Conservation (phyloP, 306 rosid genomes). For the Castanopsis chinensis region DNA sequence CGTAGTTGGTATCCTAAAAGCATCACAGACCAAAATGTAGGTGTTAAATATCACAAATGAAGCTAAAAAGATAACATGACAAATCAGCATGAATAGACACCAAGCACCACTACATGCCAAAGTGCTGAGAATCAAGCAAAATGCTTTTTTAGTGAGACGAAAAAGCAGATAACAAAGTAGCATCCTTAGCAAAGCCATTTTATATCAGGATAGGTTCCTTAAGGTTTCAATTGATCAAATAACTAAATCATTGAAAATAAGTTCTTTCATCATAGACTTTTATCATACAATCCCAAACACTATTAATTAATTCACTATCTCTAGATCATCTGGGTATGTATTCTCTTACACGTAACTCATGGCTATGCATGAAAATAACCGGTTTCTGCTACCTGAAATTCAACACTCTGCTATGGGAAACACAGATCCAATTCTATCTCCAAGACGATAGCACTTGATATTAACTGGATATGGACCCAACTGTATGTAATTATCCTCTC, state of each 20-base stretch:
- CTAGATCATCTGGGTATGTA: slow-evolving; percentile 12
- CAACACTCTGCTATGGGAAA: slow-evolving; percentile 76
- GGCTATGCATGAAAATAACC: neutral
- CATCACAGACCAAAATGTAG: neutral
- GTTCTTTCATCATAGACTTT: neutral
- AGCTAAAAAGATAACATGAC: neutral
- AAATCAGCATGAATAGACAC: neutral
- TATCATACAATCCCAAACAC: neutral
- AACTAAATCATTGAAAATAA: neutral
- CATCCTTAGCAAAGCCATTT: neutral
- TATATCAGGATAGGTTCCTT: neutral
- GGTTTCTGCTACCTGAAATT: slow-evolving; percentile 20
- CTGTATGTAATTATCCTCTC: slow-evolving; percentile 74
- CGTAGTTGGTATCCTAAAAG: neutral
- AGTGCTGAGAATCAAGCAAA: neutral
- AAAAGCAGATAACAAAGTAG: neutral
- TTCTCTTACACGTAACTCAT: slow-evolving; percentile 9
- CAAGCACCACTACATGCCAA: neutral
- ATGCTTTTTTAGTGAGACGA: neutral
- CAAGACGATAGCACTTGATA: slow-evolving; percentile 75
- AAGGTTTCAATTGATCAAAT: neutral
- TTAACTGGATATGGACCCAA: slow-evolving; percentile 84
- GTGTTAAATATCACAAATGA: neutral
- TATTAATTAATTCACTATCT: slow-evolving; percentile 11
- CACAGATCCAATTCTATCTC: slow-evolving; percentile 70